Base-by-base conservation (phyloP, 2,329 filamentous ascomycete species). In the Aureobasidium leucospermi region DNA sequence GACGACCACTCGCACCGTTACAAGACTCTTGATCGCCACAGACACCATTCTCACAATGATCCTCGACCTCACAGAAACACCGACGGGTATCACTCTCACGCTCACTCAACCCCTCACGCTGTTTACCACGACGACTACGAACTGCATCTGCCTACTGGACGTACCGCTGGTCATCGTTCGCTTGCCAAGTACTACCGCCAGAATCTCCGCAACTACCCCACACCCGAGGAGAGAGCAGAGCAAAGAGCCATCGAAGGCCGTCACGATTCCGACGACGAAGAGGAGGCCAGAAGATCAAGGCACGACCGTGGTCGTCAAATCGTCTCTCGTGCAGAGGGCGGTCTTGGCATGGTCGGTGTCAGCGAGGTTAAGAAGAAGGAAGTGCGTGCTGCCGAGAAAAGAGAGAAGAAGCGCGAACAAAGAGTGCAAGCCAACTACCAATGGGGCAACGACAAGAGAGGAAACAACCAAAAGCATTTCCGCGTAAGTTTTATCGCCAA, bases 111-210 rank as follows among this genome's bases (percentile, higher is more conserved):
- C 65, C 83, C 83, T 58, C 83, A 87, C 63, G 86, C 90, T 39
- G 89, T 90, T 23, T 96, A 95, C 72, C 86, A 95, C 69, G 90
- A 95, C 67, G 94, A 99, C 46, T 92, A 90, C 68, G 94, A 97
- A 73, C 82, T 99, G 57, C 91, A 99, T 69, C 83, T 99, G 11
- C 94, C 94, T 1, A 90, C 88, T 4, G 94, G 94, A 57, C 87
- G 89, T 62, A 88, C 89, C 7, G 91, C 95, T 39, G 94, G 94
- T 41, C 94, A 99, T 72, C 85, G 94, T 49, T 94, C 90, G 7
- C 76, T 96, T 58, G 87, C 89, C 69, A 86, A 83, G 66, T 97
- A 97, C 76, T 99, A 86, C 77, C 86, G 90, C 61, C 94, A 99
- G 76, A 97, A 97, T 74, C 79, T 99, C 45, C 85, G 88, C 73